phyloP scores from a whole-genome alignment of 1,284 basidiomycete genomes.

The Mycena citricolor region DNA sequence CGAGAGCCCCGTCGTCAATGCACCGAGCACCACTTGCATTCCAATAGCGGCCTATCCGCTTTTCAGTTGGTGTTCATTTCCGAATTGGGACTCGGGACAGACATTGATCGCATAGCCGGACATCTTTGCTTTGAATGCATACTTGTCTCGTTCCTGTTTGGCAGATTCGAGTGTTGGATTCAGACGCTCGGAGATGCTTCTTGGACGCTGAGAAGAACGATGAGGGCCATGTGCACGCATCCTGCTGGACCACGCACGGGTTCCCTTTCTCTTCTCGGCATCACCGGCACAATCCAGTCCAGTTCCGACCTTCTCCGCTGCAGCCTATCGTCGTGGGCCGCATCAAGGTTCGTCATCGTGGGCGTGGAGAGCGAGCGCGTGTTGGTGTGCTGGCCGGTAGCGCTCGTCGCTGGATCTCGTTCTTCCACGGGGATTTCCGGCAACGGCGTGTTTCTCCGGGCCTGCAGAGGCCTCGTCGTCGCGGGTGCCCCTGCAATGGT shows the following conservation, averaged over 20 bases:
- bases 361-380: no score
- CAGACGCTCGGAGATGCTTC: conserved; percentile 44
- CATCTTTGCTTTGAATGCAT: conserved; percentile 43
- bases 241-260: conserved; percentile 1
- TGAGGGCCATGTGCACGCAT: background rate
- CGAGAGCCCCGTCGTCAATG: conserved; percentile 57
- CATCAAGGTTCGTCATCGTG: no score
- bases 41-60: background rate
- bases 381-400: no score
- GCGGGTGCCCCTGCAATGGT: no score
- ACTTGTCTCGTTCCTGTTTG: conserved; percentile 39
- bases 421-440: no score
- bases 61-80: background rate
- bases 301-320: conserved; percentile 16
- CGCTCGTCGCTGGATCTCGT: no score
- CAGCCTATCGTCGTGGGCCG: no score
- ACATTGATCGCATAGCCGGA: conserved; percentile 54
- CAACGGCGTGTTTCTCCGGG: no score
- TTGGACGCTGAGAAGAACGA: conserved; percentile 24
- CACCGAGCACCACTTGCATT: conserved; percentile 1
- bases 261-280: conserved; percentile 3
- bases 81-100: background rate
- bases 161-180: conserved; percentile 45
- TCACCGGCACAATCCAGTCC: conserved; percentile 17
- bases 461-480: no score